Percentiles rank a stretch among this genome's conserved stretches.
phyloP scores from a whole-genome alignment of 306 rosid species.

The Carpinus viminea region DNA sequence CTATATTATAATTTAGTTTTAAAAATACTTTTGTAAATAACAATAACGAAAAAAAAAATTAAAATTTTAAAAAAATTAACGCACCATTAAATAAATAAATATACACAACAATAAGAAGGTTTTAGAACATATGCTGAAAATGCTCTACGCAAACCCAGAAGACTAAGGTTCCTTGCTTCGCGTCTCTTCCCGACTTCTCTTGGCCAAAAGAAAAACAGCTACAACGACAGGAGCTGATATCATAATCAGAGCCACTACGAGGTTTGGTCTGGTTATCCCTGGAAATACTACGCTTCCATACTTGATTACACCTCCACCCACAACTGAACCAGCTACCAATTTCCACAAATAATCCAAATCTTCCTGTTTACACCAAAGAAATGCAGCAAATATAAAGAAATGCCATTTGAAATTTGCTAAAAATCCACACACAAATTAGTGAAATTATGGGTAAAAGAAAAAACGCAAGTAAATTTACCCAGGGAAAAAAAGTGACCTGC shows the following conservation, averaged over 20 bases:
- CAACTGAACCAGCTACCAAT: constrained; percentile 51
- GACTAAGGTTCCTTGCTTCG: constrained; percentile 6
- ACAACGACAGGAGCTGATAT: constrained; percentile 53
- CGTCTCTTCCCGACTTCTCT: constrained; percentile 38
- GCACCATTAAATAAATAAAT: background rate
- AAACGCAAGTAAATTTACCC: too few species aligned
- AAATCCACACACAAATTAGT: background rate
- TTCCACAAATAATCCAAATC: constrained; percentile 61
- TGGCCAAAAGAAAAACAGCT: constrained; percentile 64
- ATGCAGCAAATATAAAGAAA: background rate
- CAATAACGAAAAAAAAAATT: too few species aligned
- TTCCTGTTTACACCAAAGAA: constrained; percentile 36
- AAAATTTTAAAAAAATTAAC: too few species aligned
- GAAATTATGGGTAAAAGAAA: background rate
- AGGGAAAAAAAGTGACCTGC: constrained; percentile 30
- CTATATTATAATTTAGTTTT: too few species aligned
- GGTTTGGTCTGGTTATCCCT: constrained; percentile 71
- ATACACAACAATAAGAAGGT: background rate
- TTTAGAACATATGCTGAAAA: too few species aligned
- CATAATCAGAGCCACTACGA: constrained; percentile 56
- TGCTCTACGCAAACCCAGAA: too few species aligned
- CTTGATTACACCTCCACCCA: constrained; percentile 59
- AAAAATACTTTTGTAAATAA: too few species aligned
- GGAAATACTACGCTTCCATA: constrained; percentile 77
- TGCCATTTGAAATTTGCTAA: background rate